phyloP scores from a whole-genome alignment of 2,329 filamentous ascomycete species.

The Alternaria triticimaculans region DNA sequence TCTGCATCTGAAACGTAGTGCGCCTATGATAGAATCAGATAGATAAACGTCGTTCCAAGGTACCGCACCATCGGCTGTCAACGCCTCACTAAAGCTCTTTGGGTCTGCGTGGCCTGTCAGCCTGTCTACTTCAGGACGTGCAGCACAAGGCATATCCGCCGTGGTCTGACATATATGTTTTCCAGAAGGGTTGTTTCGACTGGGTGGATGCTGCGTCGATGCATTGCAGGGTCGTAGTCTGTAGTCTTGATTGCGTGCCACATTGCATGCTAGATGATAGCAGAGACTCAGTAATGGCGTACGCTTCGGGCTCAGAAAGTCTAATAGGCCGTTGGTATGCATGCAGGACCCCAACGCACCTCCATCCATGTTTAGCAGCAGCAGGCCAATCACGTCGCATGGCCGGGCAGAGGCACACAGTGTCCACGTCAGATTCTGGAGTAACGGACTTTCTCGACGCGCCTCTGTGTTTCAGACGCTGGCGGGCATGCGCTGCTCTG shows the following conservation, averaged over 20 bases:
- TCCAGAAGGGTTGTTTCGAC: constrained; percentile 20
- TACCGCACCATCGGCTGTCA: constrained; percentile 14
- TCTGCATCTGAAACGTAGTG: constrained; percentile 36
- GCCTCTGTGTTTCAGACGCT: constrained; percentile 41
- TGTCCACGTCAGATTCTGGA: constrained; percentile 41
- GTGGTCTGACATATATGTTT: constrained; percentile 5
- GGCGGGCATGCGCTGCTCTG: constrained; percentile 17
- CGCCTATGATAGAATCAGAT: constrained; percentile 33
- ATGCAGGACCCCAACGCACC: constrained; percentile 19
- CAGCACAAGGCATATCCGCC: constrained; percentile 13
- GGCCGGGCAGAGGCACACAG: constrained; percentile 8
- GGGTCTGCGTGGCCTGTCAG: constrained; percentile 2
- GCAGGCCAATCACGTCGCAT: constrained; percentile 15
- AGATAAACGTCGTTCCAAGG: constrained; percentile 18
- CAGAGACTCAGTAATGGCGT: background rate
- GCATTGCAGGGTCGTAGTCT: background rate
- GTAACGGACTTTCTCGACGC: constrained; percentile 30
- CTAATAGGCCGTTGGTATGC: constrained; percentile 7
- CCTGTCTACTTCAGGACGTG: constrained; percentile 9
- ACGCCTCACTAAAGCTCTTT: constrained; percentile 14
- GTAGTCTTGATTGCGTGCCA: background rate
- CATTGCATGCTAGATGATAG: background rate
- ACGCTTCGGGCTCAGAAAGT: background rate
- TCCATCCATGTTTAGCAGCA: constrained; percentile 19
- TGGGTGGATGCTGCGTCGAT: constrained; percentile 5